Evolutionary conservation across 768 basidiomycete species (phyloP).

Genomic region (Lentinus brumalis): DNA sequence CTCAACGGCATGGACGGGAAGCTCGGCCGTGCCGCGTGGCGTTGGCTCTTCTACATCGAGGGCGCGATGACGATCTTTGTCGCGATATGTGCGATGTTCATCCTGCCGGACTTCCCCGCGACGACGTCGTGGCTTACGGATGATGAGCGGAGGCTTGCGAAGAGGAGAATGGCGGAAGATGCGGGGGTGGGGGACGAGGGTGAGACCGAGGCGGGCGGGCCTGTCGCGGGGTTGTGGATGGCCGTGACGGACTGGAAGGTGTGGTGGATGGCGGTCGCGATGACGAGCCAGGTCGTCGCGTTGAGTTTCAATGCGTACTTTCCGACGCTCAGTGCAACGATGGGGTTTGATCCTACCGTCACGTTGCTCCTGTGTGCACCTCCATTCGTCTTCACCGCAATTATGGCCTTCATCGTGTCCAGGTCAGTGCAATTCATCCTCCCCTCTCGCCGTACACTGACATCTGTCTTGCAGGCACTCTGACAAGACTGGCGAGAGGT

Average conservation of each 20-base stretch:
- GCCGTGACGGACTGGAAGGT: conserved; percentile 83
- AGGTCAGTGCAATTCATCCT: conserved; percentile 37
- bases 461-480: conserved; percentile 55
- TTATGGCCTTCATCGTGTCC: conserved; percentile 54
- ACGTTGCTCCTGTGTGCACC: conserved; percentile 78
- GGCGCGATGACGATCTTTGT: conserved; percentile 58
- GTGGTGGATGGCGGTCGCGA: conserved; percentile 75
- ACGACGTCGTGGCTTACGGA: conserved; percentile 61
- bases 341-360: conserved; percentile 64
- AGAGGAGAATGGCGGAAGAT: conserved; percentile 66
- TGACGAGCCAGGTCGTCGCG: conserved; percentile 57
- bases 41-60: conserved; percentile 70
- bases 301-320: conserved; percentile 81
- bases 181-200: conserved; percentile 53
- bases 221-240: conserved; percentile 50
- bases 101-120: conserved; percentile 75
- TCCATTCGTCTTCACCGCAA: conserved; percentile 67
- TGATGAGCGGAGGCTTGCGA: conserved; percentile 56
- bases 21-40: conserved; percentile 71
- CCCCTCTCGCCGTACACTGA: not conserved
- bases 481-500: conserved; percentile 71
- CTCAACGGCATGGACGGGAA: conserved; percentile 70
- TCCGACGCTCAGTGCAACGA: conserved; percentile 72
- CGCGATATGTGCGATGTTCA: conserved; percentile 55
- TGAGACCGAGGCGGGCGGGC: conserved; percentile 41